Percentiles rank a stretch among this genome's conserved stretches.
These are phyloP conservation scores for Aphanomyces cochlioides DNA, from an alignment of 352 stramenopile genomes.

Conservation along the genomic window DNA sequence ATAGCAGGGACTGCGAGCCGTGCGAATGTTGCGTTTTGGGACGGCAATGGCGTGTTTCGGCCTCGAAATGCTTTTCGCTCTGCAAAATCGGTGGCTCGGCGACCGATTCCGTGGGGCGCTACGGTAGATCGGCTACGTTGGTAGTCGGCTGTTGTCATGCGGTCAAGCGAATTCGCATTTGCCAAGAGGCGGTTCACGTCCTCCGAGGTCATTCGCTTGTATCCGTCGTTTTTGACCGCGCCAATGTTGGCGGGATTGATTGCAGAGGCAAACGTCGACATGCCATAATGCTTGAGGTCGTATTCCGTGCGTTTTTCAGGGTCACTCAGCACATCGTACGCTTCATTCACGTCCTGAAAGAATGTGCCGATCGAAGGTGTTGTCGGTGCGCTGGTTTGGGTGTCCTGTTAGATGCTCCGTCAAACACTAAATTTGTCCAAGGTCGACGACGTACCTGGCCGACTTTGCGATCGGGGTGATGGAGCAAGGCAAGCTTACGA, in stretches of 20 bases:
- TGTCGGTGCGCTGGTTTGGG: background rate
- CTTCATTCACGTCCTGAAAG: slow-evolving; percentile 58
- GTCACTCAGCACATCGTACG: slow-evolving; percentile 67
- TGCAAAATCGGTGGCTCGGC: slow-evolving; percentile 52
- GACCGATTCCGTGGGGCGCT: slow-evolving; percentile 53
- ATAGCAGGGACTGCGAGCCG: slow-evolving; percentile 61
- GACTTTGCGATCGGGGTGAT: slow-evolving; percentile 64
- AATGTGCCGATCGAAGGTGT: slow-evolving; percentile 13
- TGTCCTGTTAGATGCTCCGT: slow-evolving; percentile 38
- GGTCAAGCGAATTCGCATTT: slow-evolving; percentile 63
- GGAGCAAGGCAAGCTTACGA: slow-evolving; percentile 44
- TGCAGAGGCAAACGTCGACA: slow-evolving; percentile 34
- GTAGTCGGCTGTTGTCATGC: slow-evolving; percentile 75
- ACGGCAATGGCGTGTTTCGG: slow-evolving; percentile 49
- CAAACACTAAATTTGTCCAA: slow-evolving; percentile 24
- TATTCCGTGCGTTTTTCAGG: slow-evolving; percentile 50
- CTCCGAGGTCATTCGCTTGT: slow-evolving; percentile 63
- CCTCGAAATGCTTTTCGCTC: slow-evolving; percentile 64
- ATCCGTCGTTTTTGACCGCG: slow-evolving; percentile 41
- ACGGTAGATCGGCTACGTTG: slow-evolving; percentile 50
- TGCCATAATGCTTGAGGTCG: slow-evolving; percentile 65
- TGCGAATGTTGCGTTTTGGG: slow-evolving; percentile 52
- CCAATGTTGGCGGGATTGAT: slow-evolving; percentile 36
- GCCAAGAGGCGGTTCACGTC: slow-evolving; percentile 76
- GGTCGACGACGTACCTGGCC: slow-evolving; percentile 36